Conservation (phyloP, 495 filamentous ascomycete species). For the Corynascus novoguineensis region DNA sequence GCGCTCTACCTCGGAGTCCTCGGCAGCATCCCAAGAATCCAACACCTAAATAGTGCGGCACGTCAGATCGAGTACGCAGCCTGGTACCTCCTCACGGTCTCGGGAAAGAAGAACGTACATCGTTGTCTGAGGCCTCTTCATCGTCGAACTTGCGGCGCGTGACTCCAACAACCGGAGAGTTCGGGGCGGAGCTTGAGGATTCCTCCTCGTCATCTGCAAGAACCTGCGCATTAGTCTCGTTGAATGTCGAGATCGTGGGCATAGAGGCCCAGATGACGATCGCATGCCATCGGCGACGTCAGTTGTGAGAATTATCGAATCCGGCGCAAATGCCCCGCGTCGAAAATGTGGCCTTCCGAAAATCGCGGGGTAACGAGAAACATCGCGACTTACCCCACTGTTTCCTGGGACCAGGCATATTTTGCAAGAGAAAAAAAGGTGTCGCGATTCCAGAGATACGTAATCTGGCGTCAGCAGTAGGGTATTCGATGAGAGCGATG, state of each 20-base stretch:
- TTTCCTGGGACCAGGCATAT: slow-evolving; percentile 30
- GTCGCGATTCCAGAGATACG: too few species aligned
- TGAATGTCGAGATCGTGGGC: slow-evolving; percentile 4
- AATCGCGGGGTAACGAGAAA: slow-evolving; percentile 20
- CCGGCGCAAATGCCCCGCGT: neutral
- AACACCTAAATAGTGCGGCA: slow-evolving; percentile 57
- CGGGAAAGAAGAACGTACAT: slow-evolving; percentile 51
- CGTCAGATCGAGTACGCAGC: slow-evolving; percentile 12
- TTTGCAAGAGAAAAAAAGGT: neutral
- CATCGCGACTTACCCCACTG: slow-evolving; percentile 32
- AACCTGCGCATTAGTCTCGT: slow-evolving; percentile 32
- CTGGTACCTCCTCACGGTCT: neutral
- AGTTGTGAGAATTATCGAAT: neutral
- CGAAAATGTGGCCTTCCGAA: slow-evolving; percentile 5
- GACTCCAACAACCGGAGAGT: slow-evolving; percentile 54
- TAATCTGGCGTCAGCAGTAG: neutral
- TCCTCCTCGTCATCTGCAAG: slow-evolving; percentile 58
- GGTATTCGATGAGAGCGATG: neutral
- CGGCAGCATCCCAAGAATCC: slow-evolving; percentile 95
- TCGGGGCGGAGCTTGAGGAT: slow-evolving; percentile 54
- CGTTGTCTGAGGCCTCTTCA: slow-evolving; percentile 78
- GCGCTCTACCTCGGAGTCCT: slow-evolving; percentile 94
- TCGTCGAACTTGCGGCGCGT: slow-evolving; percentile 73
- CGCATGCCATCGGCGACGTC: neutral
- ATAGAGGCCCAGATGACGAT: neutral